Base-by-base conservation (phyloP, 805 yeast genomes). In the Saccharomycopsis microspora region DNA sequence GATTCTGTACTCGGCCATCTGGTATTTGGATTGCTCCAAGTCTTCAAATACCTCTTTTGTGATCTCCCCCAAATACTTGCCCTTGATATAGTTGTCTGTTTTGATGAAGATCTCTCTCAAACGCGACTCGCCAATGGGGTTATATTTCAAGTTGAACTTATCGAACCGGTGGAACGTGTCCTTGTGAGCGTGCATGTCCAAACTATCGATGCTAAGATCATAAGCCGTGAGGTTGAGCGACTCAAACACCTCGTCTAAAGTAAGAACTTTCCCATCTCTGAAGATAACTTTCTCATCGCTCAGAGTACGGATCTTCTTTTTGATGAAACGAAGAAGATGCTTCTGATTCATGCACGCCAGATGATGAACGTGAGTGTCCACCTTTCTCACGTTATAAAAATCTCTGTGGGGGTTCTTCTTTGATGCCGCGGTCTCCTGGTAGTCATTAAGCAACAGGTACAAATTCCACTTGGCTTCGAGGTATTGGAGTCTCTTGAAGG, bases 301-400 rank as follows among this genome's bases (percentile, higher is more conserved):
- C 42, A 70, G 68, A 51, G 86, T 85, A 67, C 90, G 87, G 66
- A 93, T 80, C 67, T 93, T 93, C 62, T 88, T 86, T 66, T 93
- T 93, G 64, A 93, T 93, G 64, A 86, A 93, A 58, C 99, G 81
- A 55, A 93, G 70, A 58, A 93, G 69, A 67, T 93, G 99, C 65
- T 93, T 93, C 67, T 93, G 98, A 60, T 94, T 94, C 97, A 94
- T 94, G 64, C 97, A 89, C 7, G 99, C 99, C 6, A 96, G 85
- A 63, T 94, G 98, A 63, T 93, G 99, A 57, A 93, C 96, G 71
- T 93, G 99, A 19, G 97, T 93, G 61, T 90, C 98, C 37, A 93
- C 97, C 63, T 90, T 90, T 67, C 97, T 78, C 41, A 88, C 96
- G 59, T 90, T 90, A 67, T 90, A 90, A 61, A 90, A 93, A 64